These are phyloP conservation scores for Aureobasidium uvarum DNA, from an alignment of 2,329 filamentous ascomycete species.

Conservation along the genomic window DNA sequence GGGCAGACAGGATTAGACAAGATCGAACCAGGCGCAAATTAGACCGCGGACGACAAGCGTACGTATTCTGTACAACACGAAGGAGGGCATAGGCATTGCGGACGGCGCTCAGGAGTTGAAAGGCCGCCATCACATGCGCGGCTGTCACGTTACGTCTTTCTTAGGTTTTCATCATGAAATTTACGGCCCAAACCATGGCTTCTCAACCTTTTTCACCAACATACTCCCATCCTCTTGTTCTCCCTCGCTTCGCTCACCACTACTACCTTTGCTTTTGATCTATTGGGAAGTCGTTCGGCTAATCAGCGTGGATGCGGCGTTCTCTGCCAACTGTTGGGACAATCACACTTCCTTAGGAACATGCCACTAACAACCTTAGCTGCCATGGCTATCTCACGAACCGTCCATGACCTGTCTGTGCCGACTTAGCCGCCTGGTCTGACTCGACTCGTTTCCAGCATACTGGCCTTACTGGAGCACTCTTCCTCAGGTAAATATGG, in stretches of 20 bases:
- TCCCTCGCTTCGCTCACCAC: neutral
- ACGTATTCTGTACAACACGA: constrained; percentile 24
- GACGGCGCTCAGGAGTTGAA: constrained; percentile 27
- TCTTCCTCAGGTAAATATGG: neutral
- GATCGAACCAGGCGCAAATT: neutral
- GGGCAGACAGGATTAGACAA: constrained; percentile 75
- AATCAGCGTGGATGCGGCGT: neutral
- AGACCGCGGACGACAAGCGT: constrained; percentile 1
- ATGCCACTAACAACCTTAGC: constrained; percentile 1
- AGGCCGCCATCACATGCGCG: constrained; percentile 19
- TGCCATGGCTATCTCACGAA: neutral
- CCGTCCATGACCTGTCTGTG: neutral
- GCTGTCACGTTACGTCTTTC: constrained; percentile 26
- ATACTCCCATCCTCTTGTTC: neutral
- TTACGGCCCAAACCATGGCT: constrained; percentile 25
- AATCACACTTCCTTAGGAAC: neutral
- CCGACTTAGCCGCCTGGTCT: neutral
- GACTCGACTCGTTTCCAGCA: neutral
- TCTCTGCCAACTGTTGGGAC: constrained; percentile 11
- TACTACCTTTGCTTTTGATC: neutral
- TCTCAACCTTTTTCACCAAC: constrained; percentile 7
- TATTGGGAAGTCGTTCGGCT: neutral
- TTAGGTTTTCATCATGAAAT: constrained; percentile 27
- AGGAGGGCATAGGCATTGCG: constrained; percentile 26
- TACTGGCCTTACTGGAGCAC: neutral